Base-by-base conservation (phyloP, 2,329 filamentous ascomycete species). In the Cadophora sp. region DNA sequence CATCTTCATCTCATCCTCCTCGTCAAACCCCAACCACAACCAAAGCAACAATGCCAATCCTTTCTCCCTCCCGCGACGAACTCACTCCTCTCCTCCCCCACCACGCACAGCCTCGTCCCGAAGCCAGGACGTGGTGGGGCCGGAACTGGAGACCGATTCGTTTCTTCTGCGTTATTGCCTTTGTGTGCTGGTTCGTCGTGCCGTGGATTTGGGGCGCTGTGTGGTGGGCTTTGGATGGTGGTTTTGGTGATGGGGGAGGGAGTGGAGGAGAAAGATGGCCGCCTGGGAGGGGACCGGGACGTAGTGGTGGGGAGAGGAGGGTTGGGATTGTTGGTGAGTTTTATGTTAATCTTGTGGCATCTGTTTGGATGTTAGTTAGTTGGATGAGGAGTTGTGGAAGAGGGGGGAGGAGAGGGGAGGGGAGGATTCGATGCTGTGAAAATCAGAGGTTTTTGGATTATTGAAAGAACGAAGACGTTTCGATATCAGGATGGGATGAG, bases 121-220 rank as follows among this genome's bases (percentile, higher is more conserved):
- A 43, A 27, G 58, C 58, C 14, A 22, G 3, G 3, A 60, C 58
- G 16, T 60, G 58, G 58, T 60, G 58, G 58, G 39, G 22, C 6
- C 30, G 58, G 24, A 60, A 60, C 8, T 60, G 58, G 58, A 39
- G 58, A 13, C 58, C 58, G 2, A 48, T 60, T 14, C 58, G 58
- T 2, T 60, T 48, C 18, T 48, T 47, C 16, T 60, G 13, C 14
- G 58, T 24, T 4, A 36, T 60, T n/a, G 20, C 4, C 3, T 60
- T 47, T 5, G 27, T 47, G 24, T 14, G 18, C 20, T 60, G 24
- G 22, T 4, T 60, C 30, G 58, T 47, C 30, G 24, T 43, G 20
- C 53, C 53, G 53, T 58, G 53, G 53, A 18, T 58, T 41, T 39
- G 30, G 33, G 53, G 24, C 14, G 24, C 14, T n/a, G 4, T 60